These are phyloP conservation scores for Amanita jacksonii DNA, from an alignment of 768 basidiomycete species.

Conservation along the genomic window DNA sequence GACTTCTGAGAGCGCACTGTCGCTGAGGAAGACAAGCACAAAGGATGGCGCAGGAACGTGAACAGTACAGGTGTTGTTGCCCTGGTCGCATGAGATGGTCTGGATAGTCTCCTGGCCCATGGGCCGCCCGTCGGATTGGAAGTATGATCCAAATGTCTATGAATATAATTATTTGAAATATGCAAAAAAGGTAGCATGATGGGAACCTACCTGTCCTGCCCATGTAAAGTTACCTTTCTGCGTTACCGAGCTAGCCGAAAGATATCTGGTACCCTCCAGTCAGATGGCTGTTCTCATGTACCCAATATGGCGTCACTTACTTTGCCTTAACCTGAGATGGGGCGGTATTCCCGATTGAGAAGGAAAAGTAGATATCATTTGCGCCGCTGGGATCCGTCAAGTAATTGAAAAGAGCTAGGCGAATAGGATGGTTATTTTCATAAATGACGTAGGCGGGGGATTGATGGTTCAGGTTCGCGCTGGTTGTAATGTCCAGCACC, in stretches of 20 bases:
- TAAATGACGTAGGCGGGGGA: slow-evolving; percentile 70
- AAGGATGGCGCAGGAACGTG: slow-evolving; percentile 62
- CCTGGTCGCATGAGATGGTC: slow-evolving; percentile 50
- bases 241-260: slow-evolving; percentile 44
- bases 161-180: background rate
- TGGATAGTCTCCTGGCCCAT: slow-evolving; percentile 44
- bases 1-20: slow-evolving; percentile 23
- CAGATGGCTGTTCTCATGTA: no score
- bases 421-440: slow-evolving; percentile 50
- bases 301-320: slow-evolving; percentile 24
- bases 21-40: slow-evolving; percentile 64
- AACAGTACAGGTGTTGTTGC: slow-evolving; percentile 44
- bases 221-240: slow-evolving; percentile 63
- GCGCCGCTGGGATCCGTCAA: slow-evolving; percentile 50
- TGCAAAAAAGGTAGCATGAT: background rate
- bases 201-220: slow-evolving; percentile 57
- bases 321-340: slow-evolving; percentile 49
- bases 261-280: no score
- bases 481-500: slow-evolving; percentile 53
- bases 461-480: slow-evolving; percentile 39
- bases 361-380: slow-evolving; percentile 36
- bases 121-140: slow-evolving; percentile 60
- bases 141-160: slow-evolving; percentile 52
- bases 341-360: slow-evolving; percentile 36
- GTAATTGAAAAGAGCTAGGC: slow-evolving; percentile 67